Evolutionary conservation across 140 eudicot species (phyloP).

Genomic region (Flaveria floridana): DNA sequence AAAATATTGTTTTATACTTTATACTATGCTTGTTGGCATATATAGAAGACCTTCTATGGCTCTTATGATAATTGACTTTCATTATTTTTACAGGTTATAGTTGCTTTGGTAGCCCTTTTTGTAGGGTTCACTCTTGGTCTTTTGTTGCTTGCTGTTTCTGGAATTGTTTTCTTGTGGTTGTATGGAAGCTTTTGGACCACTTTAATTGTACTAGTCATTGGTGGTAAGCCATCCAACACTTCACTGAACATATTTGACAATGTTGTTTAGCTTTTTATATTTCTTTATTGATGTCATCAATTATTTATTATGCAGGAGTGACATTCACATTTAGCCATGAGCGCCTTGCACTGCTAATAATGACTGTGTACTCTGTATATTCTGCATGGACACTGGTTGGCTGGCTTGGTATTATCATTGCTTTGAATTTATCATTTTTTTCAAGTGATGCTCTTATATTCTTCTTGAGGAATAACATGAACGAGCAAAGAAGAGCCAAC

Average conservation of each 20-base stretch:
- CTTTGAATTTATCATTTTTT: conserved; percentile 72
- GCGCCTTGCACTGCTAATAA: conserved; percentile 61
- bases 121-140: conserved; percentile 64
- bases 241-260: conserved; percentile 7
- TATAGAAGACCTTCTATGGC: not conserved
- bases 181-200: conserved; percentile 99
- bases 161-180: conserved; percentile 66
- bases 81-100: conserved; percentile 53
- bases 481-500: conserved; percentile 57
- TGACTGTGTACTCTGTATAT: conserved; percentile 67
- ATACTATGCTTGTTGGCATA: conserved; percentile 17
- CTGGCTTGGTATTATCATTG: conserved; percentile 69
- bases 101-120: conserved; percentile 62
- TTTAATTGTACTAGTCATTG: conserved; percentile 39
- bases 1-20: not conserved
- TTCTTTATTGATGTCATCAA: conserved; percentile 30
- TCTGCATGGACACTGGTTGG: conserved; percentile 86
- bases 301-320: conserved; percentile 56
- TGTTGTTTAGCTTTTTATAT: conserved; percentile 8
- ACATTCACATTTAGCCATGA: conserved; percentile 58
- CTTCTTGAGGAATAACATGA: conserved; percentile 54
- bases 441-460: conserved; percentile 77
- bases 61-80: conserved; percentile 10
- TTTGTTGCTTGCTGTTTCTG: conserved; percentile 50
- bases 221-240: conserved; percentile 51